Conservation (phyloP, 2,329 filamentous ascomycete genomes). For the Neofusicoccum parvum region DNA sequence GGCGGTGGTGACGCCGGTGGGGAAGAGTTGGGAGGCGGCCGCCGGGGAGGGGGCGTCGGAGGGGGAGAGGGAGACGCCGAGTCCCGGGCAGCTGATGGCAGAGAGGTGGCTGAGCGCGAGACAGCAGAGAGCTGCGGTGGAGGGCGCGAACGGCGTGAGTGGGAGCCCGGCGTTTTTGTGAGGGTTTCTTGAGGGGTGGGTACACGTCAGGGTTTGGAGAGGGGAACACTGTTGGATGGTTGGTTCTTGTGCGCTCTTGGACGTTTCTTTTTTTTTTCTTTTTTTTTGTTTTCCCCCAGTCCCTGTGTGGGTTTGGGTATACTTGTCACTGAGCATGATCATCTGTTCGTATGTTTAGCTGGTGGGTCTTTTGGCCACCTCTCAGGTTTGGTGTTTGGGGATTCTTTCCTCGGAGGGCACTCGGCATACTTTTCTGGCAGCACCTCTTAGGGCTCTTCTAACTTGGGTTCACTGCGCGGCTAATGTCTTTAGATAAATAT, state of each 20-base stretch:
- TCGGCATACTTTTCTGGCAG: no score
- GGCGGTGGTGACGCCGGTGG: slow-evolving; percentile 21
- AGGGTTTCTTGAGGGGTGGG: not conserved
- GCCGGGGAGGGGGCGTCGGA: not conserved
- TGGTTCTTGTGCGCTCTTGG: not conserved
- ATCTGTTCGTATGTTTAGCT: no score
- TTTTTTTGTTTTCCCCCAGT: no score
- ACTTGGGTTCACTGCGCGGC: no score
- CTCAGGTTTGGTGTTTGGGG: no score
- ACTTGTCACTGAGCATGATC: not conserved
- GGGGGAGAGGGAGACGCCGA: slow-evolving; percentile 25
- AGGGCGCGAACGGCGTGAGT: not conserved
- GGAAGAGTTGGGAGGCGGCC: slow-evolving; percentile 10
- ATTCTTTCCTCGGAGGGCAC: no score
- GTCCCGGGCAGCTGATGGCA: slow-evolving; percentile 34
- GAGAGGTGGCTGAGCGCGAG: slow-evolving; percentile 34
- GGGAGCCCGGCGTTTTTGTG: slow-evolving; percentile 16
- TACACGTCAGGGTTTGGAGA: not conserved
- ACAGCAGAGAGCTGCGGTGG: slow-evolving; percentile 18
- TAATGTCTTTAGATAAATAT: no score
- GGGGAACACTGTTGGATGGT: not conserved
- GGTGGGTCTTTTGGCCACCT: no score
- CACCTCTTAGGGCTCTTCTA: no score
- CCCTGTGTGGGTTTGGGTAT: not conserved
- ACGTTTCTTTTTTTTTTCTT: no score